phyloP scores from a whole-genome alignment of 164 flowering plant species.

The Aristolochia californica region DNA sequence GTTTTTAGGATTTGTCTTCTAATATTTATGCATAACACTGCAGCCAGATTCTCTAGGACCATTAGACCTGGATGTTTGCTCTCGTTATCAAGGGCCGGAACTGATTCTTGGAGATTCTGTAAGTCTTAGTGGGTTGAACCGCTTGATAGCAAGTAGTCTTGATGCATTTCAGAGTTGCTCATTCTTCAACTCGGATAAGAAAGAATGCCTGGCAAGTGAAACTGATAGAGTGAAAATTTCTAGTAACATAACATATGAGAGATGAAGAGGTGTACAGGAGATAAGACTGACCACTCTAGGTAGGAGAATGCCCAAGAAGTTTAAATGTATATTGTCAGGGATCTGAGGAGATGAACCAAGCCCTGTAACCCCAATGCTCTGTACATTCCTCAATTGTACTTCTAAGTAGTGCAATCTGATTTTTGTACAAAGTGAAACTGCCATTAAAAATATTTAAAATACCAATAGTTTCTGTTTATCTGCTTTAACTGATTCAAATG shows the following conservation, averaged over 20 bases:
- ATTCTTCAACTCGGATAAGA: conserved; percentile 65
- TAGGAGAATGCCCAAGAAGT: not conserved
- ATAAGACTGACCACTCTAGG: not conserved
- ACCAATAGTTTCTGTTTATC: no score
- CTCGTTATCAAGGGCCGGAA: conserved; percentile 62
- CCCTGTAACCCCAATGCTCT: not conserved
- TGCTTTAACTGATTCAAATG: no score
- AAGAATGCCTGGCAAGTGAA: conserved; percentile 37
- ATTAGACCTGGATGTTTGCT: conserved; percentile 67
- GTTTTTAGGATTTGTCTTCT: not conserved
- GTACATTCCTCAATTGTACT: not conserved
- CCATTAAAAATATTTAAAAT: no score
- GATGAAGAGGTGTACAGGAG: not conserved
- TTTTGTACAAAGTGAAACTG: conserved; percentile 1
- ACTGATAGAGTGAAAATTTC: conserved; percentile 16
- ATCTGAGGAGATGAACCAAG: not conserved
- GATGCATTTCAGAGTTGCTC: conserved; percentile 88
- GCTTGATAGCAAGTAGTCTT: conserved; percentile 78
- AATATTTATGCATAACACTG: conserved; percentile 6
- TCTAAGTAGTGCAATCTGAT: not conserved
- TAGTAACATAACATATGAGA: not conserved
- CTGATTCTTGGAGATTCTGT: conserved; percentile 47
- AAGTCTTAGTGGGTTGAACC: conserved; percentile 69
- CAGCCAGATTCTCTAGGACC: conserved; percentile 97
- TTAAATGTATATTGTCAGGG: not conserved